Conservation (phyloP, 257 asterid genomes). For the Linderniella brevidens region DNA sequence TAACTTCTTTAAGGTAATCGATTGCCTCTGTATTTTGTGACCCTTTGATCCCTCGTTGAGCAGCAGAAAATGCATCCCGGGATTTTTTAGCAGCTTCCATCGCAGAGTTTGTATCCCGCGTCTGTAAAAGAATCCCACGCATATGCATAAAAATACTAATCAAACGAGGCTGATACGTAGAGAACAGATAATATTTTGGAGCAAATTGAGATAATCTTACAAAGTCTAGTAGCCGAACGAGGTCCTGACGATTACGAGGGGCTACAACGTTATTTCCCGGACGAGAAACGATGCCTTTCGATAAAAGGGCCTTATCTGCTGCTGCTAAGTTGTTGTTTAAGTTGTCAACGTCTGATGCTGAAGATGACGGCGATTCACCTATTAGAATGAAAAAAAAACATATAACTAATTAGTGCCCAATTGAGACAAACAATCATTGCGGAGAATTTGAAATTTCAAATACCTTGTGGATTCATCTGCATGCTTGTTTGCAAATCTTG, state of each 20-base stretch:
- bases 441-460: no score
- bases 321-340: slow-evolving; percentile 50
- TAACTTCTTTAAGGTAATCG: slow-evolving; percentile 39
- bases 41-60: slow-evolving; percentile 30
- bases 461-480: slow-evolving; percentile 68
- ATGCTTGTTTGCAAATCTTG: slow-evolving; percentile 52
- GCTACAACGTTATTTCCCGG: slow-evolving; percentile 41
- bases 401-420: no score
- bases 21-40: slow-evolving; percentile 43
- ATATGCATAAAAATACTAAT: slow-evolving; percentile 2
- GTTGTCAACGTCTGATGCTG: slow-evolving; percentile 89
- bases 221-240: slow-evolving; percentile 66
- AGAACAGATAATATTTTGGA: not conserved
- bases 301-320: slow-evolving; percentile 36
- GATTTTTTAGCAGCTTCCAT: slow-evolving; percentile 82
- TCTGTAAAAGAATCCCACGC: slow-evolving; percentile 25
- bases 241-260: slow-evolving; percentile 43
- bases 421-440: not conserved
- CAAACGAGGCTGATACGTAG: not conserved
- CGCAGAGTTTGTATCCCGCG: slow-evolving; percentile 55
- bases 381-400: slow-evolving; percentile 14
- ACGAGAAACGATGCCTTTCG: slow-evolving; percentile 43
- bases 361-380: slow-evolving; percentile 96
- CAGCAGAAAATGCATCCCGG: slow-evolving; percentile 45
- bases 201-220: slow-evolving; percentile 32